Conservation (phyloP, 805 yeast genomes). For the Naumovozyma castellii region DNA sequence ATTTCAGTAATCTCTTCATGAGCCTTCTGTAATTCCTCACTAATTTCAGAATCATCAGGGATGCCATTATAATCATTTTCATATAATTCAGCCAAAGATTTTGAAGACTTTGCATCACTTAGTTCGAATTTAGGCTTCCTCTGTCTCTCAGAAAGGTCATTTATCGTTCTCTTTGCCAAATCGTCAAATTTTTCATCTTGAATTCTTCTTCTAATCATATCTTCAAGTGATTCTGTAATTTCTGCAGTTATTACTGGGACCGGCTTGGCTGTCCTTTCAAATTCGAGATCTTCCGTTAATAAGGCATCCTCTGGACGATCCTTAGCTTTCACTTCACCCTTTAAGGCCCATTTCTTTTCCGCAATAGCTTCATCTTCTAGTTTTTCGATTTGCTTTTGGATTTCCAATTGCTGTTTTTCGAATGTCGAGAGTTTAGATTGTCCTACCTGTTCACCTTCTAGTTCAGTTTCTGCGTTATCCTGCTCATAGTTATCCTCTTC, state of each 20-base stretch:
- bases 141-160: conserved; percentile 54
- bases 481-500: conserved; percentile 31
- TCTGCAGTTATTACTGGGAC: conserved; percentile 92
- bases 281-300: conserved; percentile 71
- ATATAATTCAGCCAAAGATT: conserved; percentile 84
- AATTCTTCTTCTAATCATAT: conserved; percentile 76
- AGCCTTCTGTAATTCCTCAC: conserved; percentile 57
- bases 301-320: conserved; percentile 81
- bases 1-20: conserved; percentile 71
- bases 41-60: conserved; percentile 39
- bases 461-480: conserved; percentile 15
- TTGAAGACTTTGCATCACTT: conserved; percentile 72
- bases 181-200: conserved; percentile 73
- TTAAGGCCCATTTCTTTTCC: conserved; percentile 87
- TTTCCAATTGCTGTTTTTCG: conserved; percentile 70
- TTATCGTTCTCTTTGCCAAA: conserved; percentile 59
- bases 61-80: conserved; percentile 71
- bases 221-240: conserved; percentile 78
- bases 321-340: conserved; percentile 79
- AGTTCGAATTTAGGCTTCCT: conserved; percentile 47
- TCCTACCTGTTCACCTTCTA: conserved; percentile 20
- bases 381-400: conserved; percentile 66
- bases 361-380: conserved; percentile 83
- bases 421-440: conserved; percentile 48
- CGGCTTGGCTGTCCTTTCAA: conserved; percentile 89